These are phyloP conservation scores for Strigomonas culicis DNA, from an alignment of 208 protist genomes.

Conservation along the genomic window DNA sequence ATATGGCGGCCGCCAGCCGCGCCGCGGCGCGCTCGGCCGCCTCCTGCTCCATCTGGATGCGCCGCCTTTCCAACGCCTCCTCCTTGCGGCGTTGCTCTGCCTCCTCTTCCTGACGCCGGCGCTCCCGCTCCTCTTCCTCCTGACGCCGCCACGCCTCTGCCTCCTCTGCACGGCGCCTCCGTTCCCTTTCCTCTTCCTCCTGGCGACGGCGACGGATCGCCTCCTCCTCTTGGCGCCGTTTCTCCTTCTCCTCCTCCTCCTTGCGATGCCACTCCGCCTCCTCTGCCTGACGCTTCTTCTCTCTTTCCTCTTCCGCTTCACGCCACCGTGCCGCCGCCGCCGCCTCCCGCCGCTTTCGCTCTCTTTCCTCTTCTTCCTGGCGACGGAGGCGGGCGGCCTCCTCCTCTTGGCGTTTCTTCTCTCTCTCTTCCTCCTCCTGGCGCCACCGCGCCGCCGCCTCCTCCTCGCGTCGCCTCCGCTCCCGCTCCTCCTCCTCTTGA, in stretches of 20 bases:
- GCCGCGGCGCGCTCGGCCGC: conserved; percentile 9
- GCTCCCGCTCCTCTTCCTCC: conserved; percentile 2
- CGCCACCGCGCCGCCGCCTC: too few relatives aligned
- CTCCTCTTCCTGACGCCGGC: conserved; percentile 2
- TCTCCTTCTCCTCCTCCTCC: background rate
- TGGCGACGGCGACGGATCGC: background rate
- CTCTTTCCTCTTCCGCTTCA: background rate
- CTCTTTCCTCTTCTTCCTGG: background rate
- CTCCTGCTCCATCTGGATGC: conserved; percentile 8
- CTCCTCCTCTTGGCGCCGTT: background rate
- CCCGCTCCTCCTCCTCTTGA: background rate
- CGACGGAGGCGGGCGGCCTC: background rate
- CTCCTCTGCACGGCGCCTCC: background rate
- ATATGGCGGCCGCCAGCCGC: too few relatives aligned
- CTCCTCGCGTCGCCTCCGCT: background rate
- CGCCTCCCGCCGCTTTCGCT: background rate
- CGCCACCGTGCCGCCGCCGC: background rate
- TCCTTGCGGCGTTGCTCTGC: conserved; percentile 1
- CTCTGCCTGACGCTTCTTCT: background rate
- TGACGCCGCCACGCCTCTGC: background rate
- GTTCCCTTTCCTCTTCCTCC: background rate
- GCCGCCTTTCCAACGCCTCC: background rate
- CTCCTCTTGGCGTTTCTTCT: background rate
- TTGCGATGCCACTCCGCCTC: background rate
- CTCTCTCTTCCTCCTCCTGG: background rate